Conservation (phyloP, 2,329 filamentous ascomycete species). For the Monosporascus sp. region DNA sequence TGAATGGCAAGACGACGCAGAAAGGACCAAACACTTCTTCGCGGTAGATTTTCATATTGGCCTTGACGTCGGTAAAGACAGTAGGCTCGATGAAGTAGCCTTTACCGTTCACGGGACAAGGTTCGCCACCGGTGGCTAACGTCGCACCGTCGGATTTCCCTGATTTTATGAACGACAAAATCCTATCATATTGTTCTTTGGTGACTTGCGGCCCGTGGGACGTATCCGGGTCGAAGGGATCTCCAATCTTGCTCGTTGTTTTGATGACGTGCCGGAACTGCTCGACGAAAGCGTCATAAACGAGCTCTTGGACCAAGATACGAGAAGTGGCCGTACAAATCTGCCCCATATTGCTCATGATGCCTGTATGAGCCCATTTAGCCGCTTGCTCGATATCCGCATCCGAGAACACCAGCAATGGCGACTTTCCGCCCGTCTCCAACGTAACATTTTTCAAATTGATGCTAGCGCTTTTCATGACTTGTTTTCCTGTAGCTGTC, state of each 20-base stretch:
- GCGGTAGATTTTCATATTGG: slow-evolving; percentile 38
- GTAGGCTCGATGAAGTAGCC: slow-evolving; percentile 44
- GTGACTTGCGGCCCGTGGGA: slow-evolving; percentile 74
- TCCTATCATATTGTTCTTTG: slow-evolving; percentile 63
- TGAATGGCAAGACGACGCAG: slow-evolving; percentile 37
- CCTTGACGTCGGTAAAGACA: slow-evolving; percentile 37
- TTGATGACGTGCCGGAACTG: slow-evolving; percentile 57
- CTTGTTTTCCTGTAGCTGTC: slow-evolving; percentile 65
- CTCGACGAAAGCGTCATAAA: slow-evolving; percentile 60
- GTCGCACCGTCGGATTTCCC: slow-evolving; percentile 69
- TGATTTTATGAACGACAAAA: slow-evolving; percentile 64
- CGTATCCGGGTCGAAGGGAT: slow-evolving; percentile 64
- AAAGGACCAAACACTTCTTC: slow-evolving; percentile 45
- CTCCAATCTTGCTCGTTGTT: slow-evolving; percentile 59
- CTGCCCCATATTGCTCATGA: slow-evolving; percentile 60
- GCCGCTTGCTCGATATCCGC: slow-evolving; percentile 64
- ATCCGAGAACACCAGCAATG: slow-evolving; percentile 60
- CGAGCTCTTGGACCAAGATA: slow-evolving; percentile 57
- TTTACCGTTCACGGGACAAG: slow-evolving; percentile 33
- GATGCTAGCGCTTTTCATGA: slow-evolving; percentile 70
- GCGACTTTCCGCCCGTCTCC: slow-evolving; percentile 64
- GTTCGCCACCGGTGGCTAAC: slow-evolving; percentile 55
- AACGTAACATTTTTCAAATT: slow-evolving; percentile 64
- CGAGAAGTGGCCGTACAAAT: slow-evolving; percentile 62
- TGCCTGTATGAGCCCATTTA: slow-evolving; percentile 48